phyloP scores from a whole-genome alignment of 148 eudicot genomes.

The Fallopia convolvulus region DNA sequence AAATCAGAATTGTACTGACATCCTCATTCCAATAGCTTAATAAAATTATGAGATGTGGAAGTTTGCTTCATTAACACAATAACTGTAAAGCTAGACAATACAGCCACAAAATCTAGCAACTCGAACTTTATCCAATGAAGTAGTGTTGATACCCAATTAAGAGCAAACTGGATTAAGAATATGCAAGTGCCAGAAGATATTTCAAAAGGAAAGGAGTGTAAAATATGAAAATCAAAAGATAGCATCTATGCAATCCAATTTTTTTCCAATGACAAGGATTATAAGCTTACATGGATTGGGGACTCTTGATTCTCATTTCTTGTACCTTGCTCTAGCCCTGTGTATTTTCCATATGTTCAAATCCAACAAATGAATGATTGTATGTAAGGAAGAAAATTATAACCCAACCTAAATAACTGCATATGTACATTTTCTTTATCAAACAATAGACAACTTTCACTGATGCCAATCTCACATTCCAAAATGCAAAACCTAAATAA shows the following conservation, averaged over 20 bases:
- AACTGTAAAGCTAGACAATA: not conserved
- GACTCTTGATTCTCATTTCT: conserved; percentile 17
- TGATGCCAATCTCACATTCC: not conserved
- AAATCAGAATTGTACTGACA: not conserved
- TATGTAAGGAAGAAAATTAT: not conserved
- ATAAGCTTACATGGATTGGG: conserved; percentile 33
- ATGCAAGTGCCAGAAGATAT: not conserved
- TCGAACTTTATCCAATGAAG: not conserved
- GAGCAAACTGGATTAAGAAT: not conserved
- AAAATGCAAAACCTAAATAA: not conserved
- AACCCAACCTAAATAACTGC: not conserved
- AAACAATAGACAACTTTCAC: not conserved
- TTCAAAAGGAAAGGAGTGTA: not conserved
- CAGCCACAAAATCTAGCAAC: not conserved
- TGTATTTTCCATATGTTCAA: conserved; percentile 20
- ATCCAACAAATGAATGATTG: not conserved
- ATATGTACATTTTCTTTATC: not conserved
- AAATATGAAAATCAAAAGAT: not conserved
- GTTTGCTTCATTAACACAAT: not conserved
- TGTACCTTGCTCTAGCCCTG: conserved; percentile 22
- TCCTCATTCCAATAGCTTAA: not conserved
- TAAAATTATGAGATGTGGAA: not conserved
- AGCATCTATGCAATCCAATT: not conserved
- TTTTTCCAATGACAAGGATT: not conserved
- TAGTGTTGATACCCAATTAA: not conserved